These are phyloP conservation scores for Scorias spongiosa DNA, from an alignment of 2,329 filamentous ascomycete species.

Conservation along the genomic window DNA sequence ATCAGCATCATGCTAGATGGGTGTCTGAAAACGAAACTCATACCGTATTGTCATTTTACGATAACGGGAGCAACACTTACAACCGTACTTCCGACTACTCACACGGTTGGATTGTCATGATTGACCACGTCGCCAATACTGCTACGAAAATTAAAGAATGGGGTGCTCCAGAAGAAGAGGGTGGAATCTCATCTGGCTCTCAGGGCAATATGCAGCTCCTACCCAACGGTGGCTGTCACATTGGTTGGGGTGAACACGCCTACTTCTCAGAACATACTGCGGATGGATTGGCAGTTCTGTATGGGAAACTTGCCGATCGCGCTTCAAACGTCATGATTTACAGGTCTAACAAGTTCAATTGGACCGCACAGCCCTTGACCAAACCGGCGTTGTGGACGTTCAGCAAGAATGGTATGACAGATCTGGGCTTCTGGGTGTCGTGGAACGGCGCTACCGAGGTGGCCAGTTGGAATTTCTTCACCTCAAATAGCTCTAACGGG, in stretches of 20 bases:
- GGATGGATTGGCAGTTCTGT: slow-evolving; percentile 38
- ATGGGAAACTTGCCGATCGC: slow-evolving; percentile 31
- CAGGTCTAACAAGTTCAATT: slow-evolving; percentile 38
- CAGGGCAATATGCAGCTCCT: slow-evolving; percentile 41
- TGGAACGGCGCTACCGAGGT: slow-evolving; percentile 38
- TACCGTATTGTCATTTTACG: slow-evolving; percentile 38
- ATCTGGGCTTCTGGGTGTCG: slow-evolving; percentile 35
- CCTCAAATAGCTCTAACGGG: slow-evolving; percentile 19
- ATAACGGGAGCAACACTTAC: slow-evolving; percentile 37
- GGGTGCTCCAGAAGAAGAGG: slow-evolving; percentile 30
- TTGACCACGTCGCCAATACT: slow-evolving; percentile 29
- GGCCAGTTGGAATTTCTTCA: slow-evolving; percentile 36
- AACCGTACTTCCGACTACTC: slow-evolving; percentile 24
- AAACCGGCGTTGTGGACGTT: slow-evolving; percentile 24
- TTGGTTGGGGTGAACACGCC: slow-evolving; percentile 39
- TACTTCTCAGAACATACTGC: slow-evolving; percentile 30
- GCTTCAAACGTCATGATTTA: slow-evolving; percentile 35
- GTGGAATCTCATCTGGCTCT: slow-evolving; percentile 33
- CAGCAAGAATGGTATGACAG: slow-evolving; percentile 19
- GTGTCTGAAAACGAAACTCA: slow-evolving; percentile 30
- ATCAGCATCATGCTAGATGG: slow-evolving; percentile 39
- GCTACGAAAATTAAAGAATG: slow-evolving; percentile 33
- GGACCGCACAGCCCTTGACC: slow-evolving; percentile 33
- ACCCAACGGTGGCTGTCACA: slow-evolving; percentile 37
- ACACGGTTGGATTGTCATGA: slow-evolving; percentile 32